Evolutionary conservation across 1,284 basidiomycete genomes (phyloP).

Genomic region (Ustilago bromivora): DNA sequence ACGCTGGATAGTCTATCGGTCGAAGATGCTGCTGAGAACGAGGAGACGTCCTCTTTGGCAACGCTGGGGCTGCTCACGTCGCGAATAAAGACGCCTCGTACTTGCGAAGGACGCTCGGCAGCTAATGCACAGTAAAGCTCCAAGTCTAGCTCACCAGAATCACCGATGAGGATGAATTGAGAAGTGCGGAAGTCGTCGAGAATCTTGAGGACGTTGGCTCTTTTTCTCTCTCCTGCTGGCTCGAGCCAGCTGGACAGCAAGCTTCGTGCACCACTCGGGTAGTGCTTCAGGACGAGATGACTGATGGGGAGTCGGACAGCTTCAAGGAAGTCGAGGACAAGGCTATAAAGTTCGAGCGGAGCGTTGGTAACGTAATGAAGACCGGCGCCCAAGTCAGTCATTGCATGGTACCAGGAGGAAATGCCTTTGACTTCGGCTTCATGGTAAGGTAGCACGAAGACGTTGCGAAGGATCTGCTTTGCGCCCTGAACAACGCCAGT

Average conservation of each 20-base stretch:
- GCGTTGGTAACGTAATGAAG: slow-evolving; percentile 79
- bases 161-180: slow-evolving; percentile 64
- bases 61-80: slow-evolving; percentile 52
- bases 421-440: slow-evolving; percentile 87
- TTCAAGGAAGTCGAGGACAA: slow-evolving; percentile 82
- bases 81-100: slow-evolving; percentile 63
- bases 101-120: slow-evolving; percentile 53
- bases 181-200: slow-evolving; percentile 53
- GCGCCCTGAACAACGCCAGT: slow-evolving; percentile 69
- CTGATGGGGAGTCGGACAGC: slow-evolving; percentile 78
- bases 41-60: not conserved
- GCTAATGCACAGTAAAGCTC: slow-evolving; percentile 65
- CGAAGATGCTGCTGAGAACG: slow-evolving; percentile 7
- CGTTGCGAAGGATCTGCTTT: slow-evolving; percentile 71
- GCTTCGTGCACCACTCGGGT: slow-evolving; percentile 48
- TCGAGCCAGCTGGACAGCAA: slow-evolving; percentile 59
- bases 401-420: slow-evolving; percentile 73
- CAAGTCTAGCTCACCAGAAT: slow-evolving; percentile 66
- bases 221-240: slow-evolving; percentile 59
- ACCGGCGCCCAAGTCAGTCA: slow-evolving; percentile 35
- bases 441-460: slow-evolving; percentile 74
- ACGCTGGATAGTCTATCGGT: not conserved
- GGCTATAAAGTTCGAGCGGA: slow-evolving; percentile 84
- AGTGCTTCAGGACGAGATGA: slow-evolving; percentile 63
- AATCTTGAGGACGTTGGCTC: slow-evolving; percentile 48